Percentiles rank a stretch among this genome's conserved stretches.
Evolutionary conservation across 108 stramenopile genomes (phyloP).

Genomic region (Nannochloropsis salina): DNA sequence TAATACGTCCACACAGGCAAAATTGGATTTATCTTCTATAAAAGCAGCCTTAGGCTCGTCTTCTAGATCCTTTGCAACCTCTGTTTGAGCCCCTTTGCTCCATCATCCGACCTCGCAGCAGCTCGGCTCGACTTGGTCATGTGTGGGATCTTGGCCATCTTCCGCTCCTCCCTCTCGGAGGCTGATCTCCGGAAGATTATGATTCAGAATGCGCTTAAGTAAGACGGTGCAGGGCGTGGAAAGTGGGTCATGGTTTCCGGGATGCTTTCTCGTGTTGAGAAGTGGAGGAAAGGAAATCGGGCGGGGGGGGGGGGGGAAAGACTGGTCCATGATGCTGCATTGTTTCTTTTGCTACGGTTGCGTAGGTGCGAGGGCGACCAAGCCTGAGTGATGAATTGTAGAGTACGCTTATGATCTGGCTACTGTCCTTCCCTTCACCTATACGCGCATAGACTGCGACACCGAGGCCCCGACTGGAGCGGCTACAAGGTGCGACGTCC

Average conservation of each 20-base stretch:
- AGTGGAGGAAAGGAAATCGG: background rate
- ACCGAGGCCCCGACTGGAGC: constrained; percentile 97
- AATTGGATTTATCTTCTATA: too few relatives aligned
- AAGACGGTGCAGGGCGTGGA: background rate
- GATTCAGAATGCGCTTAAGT: constrained; percentile 73
- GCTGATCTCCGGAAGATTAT: constrained; percentile 74
- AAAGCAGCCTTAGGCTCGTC: too few relatives aligned
- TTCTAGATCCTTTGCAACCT: too few relatives aligned
- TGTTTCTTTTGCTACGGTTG: background rate
- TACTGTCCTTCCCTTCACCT: background rate
- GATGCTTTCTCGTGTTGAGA: background rate
- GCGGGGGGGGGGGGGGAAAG: background rate
- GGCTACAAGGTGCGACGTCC: constrained; percentile 68
- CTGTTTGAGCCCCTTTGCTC: background rate
- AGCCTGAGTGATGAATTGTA: background rate
- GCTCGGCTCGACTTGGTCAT: constrained; percentile 41
- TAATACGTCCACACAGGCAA: too few relatives aligned
- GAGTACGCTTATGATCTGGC: background rate
- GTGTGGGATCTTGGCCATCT: constrained; percentile 97
- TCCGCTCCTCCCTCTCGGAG: constrained; percentile 74
- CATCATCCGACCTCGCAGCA: constrained; percentile 7
- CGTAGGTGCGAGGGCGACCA: too few relatives aligned
- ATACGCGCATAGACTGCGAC: constrained; percentile 55
- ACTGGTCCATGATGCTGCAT: background rate
- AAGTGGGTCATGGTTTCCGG: background rate